Evolutionary conservation across 2,329 filamentous ascomycete genomes (phyloP).

Genomic region (Apiospora saccharicola): DNA sequence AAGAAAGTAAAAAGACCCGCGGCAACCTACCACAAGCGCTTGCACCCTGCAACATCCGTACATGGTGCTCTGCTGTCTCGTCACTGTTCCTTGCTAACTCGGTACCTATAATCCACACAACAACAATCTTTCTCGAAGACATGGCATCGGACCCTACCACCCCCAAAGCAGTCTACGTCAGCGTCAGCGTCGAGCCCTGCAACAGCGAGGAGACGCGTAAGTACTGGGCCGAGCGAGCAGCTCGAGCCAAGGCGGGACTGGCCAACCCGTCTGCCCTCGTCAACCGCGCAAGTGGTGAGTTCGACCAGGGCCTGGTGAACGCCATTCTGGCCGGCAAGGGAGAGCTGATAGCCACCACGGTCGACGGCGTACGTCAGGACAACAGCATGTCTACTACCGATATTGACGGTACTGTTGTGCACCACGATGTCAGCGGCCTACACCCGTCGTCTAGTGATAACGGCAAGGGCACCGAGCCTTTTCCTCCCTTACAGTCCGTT

Average conservation of each 20-base stretch:
- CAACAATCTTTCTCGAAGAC: neutral
- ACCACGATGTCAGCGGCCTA: neutral
- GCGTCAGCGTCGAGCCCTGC: conserved; percentile 16
- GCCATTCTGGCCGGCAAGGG: neutral
- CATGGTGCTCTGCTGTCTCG: neutral
- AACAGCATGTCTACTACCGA: neutral
- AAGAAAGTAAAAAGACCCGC: too few species aligned
- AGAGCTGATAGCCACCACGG: neutral
- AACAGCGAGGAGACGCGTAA: conserved; percentile 14
- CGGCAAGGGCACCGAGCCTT: neutral
- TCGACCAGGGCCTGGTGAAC: neutral
- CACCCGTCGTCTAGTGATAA: neutral
- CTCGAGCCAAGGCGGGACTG: neutral
- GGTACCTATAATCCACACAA: neutral
- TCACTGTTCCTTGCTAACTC: neutral
- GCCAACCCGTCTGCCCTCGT: conserved; percentile 8
- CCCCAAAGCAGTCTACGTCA: conserved; percentile 14
- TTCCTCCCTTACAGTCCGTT: neutral
- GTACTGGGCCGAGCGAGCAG: conserved; percentile 11
- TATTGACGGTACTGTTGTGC: neutral
- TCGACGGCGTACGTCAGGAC: neutral
- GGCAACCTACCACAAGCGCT: neutral
- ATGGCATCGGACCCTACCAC: neutral
- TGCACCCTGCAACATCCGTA: neutral
- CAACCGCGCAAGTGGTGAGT: conserved; percentile 10